Base-by-base conservation (phyloP, 768 basidiomycete species). In the Filobasidium floriforme region DNA sequence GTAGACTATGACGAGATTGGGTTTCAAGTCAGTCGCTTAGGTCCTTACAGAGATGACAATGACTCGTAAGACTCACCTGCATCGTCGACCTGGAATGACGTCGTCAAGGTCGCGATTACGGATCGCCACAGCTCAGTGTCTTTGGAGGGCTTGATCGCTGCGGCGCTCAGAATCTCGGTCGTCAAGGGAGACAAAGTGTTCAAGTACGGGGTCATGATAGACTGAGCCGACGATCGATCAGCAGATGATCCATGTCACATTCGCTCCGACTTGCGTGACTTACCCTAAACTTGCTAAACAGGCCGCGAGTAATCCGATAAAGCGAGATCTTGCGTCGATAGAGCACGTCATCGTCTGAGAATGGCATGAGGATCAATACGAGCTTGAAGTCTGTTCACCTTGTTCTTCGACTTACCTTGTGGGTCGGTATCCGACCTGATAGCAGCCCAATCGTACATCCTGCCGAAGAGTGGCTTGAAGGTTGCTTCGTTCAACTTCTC, bases 221-320 rank as follows among this genome's bases (percentile, higher is more conserved):
- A 85, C 89, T 91, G 64, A 54, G 63, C 57, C 66, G 29, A 59
- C 9, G 43, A 59, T 26, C 2, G 5, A n/a, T 44, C 62, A 22
- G 24, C 26, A 26, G 9, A 37, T 9, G 32, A 22, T 3, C 22
- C 2, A 49, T 49, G 46, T 49, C 19, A 15, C 15, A 15, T 57
- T 22, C 24, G 54, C 29, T 5, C 54, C 26, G 15, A 24, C 15
- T 24, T 14, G 32, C 26, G 14, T 19, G 28, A 63, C 81, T 69
- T 72, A 87, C 92, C 85, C 90, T 91, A 82, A 98, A 94, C 80
- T 87, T 90, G 68, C 89, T 87, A 22, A 97, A 80, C 18, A 99
- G 80, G 0, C 84, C 81, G 26, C 82, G 81, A 74, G 93, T 89
- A 18, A 89, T 80, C 67, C 85, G 85, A 70, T 87, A 87, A 73